Conservation (phyloP, 2,329 filamentous ascomycete species). For the Beauveria australis region DNA sequence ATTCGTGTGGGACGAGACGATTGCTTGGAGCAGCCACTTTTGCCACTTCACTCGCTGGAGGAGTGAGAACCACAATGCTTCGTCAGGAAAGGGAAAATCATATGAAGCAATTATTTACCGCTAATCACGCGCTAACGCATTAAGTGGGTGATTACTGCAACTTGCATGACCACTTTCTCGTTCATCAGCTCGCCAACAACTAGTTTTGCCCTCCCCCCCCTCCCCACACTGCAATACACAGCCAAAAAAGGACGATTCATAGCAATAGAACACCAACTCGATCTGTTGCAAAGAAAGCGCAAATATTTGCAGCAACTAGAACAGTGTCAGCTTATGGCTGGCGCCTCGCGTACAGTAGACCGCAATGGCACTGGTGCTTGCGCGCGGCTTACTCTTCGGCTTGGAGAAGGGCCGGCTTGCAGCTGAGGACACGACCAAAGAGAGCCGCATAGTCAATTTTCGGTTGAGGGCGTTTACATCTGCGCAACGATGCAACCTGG, state of each 20-base stretch:
- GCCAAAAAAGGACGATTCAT: not conserved
- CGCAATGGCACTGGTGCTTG: not conserved
- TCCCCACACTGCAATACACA: not conserved
- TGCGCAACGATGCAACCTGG: not conserved
- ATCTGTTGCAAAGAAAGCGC: not conserved
- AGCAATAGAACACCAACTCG: not conserved
- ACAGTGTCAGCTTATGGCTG: not conserved
- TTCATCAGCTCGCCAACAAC: not conserved
- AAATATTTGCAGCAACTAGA: not conserved
- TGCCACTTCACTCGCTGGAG: not conserved
- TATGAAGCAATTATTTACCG: not conserved
- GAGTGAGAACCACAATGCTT: not conserved
- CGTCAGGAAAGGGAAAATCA: not conserved
- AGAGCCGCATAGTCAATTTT: not conserved
- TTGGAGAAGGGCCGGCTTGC: not conserved
- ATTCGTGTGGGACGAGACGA: not conserved
- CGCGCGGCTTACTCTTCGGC: not conserved
- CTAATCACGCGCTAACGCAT: not conserved
- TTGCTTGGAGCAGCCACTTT: not conserved
- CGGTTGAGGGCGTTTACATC: not conserved
- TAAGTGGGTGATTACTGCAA: not conserved
- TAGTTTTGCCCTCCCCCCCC: not conserved
- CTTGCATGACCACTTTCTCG: not conserved
- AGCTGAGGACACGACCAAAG: not conserved
- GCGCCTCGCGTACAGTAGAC: not conserved